Conservation (phyloP, 805 yeast species). For the Lipomyces starkeyi region DNA sequence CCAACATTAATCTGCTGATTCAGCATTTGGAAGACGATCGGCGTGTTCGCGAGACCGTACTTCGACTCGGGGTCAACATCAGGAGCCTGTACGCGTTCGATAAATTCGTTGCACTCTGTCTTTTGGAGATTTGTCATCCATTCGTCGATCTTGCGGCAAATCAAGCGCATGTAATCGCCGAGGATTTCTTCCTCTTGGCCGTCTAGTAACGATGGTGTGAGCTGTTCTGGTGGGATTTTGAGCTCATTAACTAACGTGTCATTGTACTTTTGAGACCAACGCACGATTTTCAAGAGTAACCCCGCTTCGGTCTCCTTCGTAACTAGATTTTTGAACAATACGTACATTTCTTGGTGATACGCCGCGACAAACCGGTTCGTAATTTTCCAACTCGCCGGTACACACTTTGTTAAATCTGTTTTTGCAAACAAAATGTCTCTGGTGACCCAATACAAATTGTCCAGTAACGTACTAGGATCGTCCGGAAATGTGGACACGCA, state of each 20-base stretch:
- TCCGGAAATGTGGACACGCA: slow-evolving; percentile 61
- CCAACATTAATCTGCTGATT: slow-evolving; percentile 91
- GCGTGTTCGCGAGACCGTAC: slow-evolving; percentile 75
- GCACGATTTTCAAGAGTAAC: slow-evolving; percentile 71
- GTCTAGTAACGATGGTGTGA: slow-evolving; percentile 67
- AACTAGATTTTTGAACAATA: slow-evolving; percentile 66
- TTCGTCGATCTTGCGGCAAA: slow-evolving; percentile 75
- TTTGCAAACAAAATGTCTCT: slow-evolving; percentile 75
- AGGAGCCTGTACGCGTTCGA: slow-evolving; percentile 72
- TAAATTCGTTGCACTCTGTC: slow-evolving; percentile 71
- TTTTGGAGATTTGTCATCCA: slow-evolving; percentile 76
- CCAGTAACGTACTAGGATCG: slow-evolving; percentile 62
- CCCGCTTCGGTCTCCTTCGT: slow-evolving; percentile 78
- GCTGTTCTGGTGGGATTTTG: slow-evolving; percentile 53
- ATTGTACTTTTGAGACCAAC: slow-evolving; percentile 74
- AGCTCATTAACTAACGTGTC: slow-evolving; percentile 58
- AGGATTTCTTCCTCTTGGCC: slow-evolving; percentile 73
- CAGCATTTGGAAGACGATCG: slow-evolving; percentile 78
- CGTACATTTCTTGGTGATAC: slow-evolving; percentile 71
- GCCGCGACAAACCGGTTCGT: slow-evolving; percentile 63
- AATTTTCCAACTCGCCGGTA: slow-evolving; percentile 79
- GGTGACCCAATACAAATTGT: slow-evolving; percentile 81
- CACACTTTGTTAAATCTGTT: slow-evolving; percentile 60
- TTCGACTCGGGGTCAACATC: slow-evolving; percentile 68
- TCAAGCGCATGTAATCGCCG: slow-evolving; percentile 76